These are phyloP conservation scores for Botrytis pseudocinerea DNA, from an alignment of 2,329 filamentous ascomycete genomes.

Conservation along the genomic window DNA sequence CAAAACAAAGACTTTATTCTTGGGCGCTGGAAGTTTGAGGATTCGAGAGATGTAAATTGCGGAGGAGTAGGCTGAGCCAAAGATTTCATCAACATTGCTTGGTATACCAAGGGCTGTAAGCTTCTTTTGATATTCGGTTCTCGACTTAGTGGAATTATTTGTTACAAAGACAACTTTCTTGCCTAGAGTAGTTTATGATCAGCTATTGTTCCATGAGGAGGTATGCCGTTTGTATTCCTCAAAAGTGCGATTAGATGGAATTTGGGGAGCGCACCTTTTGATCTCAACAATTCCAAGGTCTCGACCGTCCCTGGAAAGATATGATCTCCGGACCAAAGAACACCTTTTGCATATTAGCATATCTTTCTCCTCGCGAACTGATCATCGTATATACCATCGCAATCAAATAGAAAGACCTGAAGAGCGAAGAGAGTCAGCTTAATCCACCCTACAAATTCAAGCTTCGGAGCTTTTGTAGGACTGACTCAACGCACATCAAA, in stretches of 20 bases:
- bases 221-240: too few species aligned
- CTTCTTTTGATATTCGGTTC: constrained; percentile 89
- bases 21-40: constrained; percentile 72
- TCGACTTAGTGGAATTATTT: constrained; percentile 98
- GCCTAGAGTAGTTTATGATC: constrained; percentile 51
- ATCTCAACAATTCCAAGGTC: constrained; percentile 79
- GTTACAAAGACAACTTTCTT: constrained; percentile 96
- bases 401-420: constrained; percentile 92
- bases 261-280: constrained; percentile 56
- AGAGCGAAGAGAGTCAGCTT: constrained; percentile 31
- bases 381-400: constrained; percentile 70
- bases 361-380: not conserved
- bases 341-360: constrained; percentile 56
- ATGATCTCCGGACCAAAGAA: constrained; percentile 94
- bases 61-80: constrained; percentile 87
- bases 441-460: constrained; percentile 16
- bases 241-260: not conserved
- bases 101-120: constrained; percentile 79
- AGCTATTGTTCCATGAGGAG: not conserved
- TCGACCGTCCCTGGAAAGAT: constrained; percentile 83
- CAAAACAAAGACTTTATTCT: constrained; percentile 92
- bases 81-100: constrained; percentile 82
- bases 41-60: constrained; percentile 96
- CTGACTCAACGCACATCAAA: constrained; percentile 75
- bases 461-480: constrained; percentile 21